phyloP scores from a whole-genome alignment of 2,329 filamentous ascomycete species.

The Cordyceps javanica region DNA sequence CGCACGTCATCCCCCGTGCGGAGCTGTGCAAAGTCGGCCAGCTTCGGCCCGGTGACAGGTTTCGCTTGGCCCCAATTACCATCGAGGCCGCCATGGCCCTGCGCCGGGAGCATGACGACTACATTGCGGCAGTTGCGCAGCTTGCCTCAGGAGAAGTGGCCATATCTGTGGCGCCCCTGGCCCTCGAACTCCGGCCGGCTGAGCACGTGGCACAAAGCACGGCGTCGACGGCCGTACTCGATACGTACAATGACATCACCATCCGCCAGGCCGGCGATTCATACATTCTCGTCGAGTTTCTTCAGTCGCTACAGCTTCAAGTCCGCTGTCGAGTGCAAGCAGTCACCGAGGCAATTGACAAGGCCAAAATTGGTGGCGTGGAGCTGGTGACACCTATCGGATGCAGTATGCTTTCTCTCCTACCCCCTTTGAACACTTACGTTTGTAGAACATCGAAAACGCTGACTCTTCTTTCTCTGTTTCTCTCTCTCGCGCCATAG shows the following conservation, averaged over 20 bases:
- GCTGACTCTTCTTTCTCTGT: neutral
- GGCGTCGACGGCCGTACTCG: neutral
- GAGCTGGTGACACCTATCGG: slow-evolving; percentile 2
- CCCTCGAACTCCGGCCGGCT: neutral
- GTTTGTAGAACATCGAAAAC: neutral
- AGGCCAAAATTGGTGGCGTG: neutral
- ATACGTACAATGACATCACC: neutral
- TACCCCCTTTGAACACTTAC: neutral
- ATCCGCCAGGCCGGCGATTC: slow-evolving; percentile 4
- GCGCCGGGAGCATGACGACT: neutral
- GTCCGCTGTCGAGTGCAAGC: slow-evolving; percentile 3
- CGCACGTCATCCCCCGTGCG: slow-evolving; percentile 48
- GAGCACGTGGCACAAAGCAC: neutral
- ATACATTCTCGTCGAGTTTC: neutral
- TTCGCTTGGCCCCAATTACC: neutral
- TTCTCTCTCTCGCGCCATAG: neutral
- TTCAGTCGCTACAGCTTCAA: slow-evolving; percentile 1
- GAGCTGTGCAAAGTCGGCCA: slow-evolving; percentile 59
- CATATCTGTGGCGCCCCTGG: neutral
- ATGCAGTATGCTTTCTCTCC: neutral
- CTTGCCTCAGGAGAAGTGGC: neutral
- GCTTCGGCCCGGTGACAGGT: slow-evolving; percentile 49
- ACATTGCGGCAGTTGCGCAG: neutral
- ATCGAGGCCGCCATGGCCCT: neutral
- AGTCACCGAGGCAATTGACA: slow-evolving; percentile 1